A percentile compares a stretch with the other conserved stretches of the same genome.
Conservation (phyloP, 306 rosid species). For the Sicyos baderoa region DNA sequence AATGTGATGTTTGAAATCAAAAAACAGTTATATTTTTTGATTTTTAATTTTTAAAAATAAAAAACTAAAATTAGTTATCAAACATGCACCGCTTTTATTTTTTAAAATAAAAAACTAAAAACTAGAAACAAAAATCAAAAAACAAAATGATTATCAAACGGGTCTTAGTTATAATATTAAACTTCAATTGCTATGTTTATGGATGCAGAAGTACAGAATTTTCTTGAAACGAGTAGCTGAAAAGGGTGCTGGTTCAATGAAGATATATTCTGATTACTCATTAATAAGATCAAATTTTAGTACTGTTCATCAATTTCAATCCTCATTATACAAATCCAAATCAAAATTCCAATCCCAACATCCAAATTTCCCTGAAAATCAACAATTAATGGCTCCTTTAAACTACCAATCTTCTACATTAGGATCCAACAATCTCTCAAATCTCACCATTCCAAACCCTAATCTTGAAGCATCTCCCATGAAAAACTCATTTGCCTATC, state of each 20-base stretch:
- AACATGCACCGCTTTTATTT: no score
- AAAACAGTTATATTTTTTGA: no score
- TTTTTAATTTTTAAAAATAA: no score
- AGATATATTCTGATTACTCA: not conserved
- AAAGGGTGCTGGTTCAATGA: slow-evolving; percentile 7
- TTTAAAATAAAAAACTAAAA: no score
- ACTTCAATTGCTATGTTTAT: not conserved
- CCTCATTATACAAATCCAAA: not conserved
- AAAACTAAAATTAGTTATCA: no score
- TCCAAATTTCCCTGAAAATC: not conserved
- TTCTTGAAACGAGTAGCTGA: slow-evolving; percentile 18
- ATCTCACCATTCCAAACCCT: not conserved
- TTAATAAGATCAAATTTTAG: not conserved
- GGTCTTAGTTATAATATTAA: no score
- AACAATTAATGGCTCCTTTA: not conserved
- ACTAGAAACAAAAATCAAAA: no score
- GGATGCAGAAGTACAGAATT: slow-evolving; percentile 16
- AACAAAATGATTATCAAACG: no score
- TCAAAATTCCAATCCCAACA: slow-evolving; percentile 4
- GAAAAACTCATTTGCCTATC: not conserved
- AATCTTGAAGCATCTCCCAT: slow-evolving; percentile 11
- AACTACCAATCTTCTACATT: not conserved
- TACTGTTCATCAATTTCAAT: slow-evolving; percentile 6
- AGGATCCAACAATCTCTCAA: not conserved
- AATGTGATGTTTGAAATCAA: no score